These are phyloP conservation scores for Alectoria sarmentosa DNA, from an alignment of 495 filamentous ascomycete genomes.

Conservation along the genomic window DNA sequence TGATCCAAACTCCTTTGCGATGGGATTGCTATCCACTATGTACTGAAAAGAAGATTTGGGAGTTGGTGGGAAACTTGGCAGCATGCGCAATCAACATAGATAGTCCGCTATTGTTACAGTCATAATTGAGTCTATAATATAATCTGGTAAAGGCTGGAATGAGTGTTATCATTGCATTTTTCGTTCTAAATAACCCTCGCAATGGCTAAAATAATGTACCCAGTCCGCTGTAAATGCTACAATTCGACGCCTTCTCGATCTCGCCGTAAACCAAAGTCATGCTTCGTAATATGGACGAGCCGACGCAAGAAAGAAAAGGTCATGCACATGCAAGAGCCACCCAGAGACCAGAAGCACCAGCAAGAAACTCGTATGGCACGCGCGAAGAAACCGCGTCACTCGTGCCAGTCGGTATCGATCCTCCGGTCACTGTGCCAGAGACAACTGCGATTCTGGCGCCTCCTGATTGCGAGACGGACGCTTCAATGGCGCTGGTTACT, in stretches of 20 bases:
- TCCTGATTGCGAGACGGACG: slow-evolving; percentile 27
- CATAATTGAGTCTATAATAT: too few relatives aligned
- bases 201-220: not conserved
- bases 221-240: not conserved
- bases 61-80: not conserved
- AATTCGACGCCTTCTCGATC: slow-evolving; percentile 3
- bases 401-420: slow-evolving; percentile 8
- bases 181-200: slow-evolving; percentile 6
- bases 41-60: too few relatives aligned
- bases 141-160: too few relatives aligned
- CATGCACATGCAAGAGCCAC: slow-evolving; percentile 9
- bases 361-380: slow-evolving; percentile 5
- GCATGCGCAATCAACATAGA: not conserved
- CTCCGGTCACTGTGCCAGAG: slow-evolving; percentile 8
- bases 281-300: not conserved
- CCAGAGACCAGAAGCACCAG: slow-evolving; percentile 6
- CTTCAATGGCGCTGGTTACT: slow-evolving; percentile 57
- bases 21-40: too few relatives aligned
- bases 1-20: slow-evolving; percentile 35
- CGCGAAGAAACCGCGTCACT: slow-evolving; percentile 2
- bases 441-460: slow-evolving; percentile 28
- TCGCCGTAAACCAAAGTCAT: slow-evolving; percentile 8
- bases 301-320: not conserved
- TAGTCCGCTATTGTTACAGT: not conserved
- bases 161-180: too few relatives aligned